Percentiles rank a stretch among this genome's conserved stretches.
phyloP scores from a whole-genome alignment of 2,329 filamentous ascomycete species.

The Cercospora brassicicola region DNA sequence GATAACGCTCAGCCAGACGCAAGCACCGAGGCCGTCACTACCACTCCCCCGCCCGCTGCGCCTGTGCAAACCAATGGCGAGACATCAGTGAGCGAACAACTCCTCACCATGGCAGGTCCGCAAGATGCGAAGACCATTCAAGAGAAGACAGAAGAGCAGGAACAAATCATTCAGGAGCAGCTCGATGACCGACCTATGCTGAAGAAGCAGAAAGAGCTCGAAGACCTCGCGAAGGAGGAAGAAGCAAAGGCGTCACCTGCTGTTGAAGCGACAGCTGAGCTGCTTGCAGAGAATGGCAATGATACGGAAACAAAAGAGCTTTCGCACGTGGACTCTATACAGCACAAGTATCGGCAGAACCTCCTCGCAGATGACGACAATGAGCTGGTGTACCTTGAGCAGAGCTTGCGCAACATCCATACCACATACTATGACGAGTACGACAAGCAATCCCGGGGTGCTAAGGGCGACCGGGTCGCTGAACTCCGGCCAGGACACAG shows the following conservation, averaged over 20 bases:
- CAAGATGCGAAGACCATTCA: constrained; percentile 68
- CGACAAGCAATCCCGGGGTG: constrained; percentile 54
- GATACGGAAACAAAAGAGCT: constrained; percentile 43
- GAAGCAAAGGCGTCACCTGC: constrained; percentile 56
- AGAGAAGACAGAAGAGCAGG: constrained; percentile 79
- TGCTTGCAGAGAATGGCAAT: constrained; percentile 38
- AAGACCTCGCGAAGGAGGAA: constrained; percentile 66
- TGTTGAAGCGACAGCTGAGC: constrained; percentile 49
- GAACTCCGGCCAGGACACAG: constrained; percentile 54
- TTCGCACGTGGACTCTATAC: constrained; percentile 25
- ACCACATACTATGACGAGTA: constrained; percentile 80
- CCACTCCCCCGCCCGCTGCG: constrained; percentile 20
- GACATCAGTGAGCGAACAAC: constrained; percentile 66
- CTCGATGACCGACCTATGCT: constrained; percentile 82
- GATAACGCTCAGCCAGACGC: constrained; percentile 5
- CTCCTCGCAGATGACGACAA: constrained; percentile 84
- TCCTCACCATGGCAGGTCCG: constrained; percentile 72
- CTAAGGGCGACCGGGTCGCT: constrained; percentile 50
- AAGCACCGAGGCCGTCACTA: not conserved
- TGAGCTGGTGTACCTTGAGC: constrained; percentile 75
- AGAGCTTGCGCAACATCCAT: constrained; percentile 75
- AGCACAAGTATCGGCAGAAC: constrained; percentile 62
- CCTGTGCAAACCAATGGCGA: constrained; percentile 43
- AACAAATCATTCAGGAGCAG: constrained; percentile 83
- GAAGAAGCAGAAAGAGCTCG: constrained; percentile 88